Conservation (phyloP, 345 rosid species). For the Trapa bicornis region DNA sequence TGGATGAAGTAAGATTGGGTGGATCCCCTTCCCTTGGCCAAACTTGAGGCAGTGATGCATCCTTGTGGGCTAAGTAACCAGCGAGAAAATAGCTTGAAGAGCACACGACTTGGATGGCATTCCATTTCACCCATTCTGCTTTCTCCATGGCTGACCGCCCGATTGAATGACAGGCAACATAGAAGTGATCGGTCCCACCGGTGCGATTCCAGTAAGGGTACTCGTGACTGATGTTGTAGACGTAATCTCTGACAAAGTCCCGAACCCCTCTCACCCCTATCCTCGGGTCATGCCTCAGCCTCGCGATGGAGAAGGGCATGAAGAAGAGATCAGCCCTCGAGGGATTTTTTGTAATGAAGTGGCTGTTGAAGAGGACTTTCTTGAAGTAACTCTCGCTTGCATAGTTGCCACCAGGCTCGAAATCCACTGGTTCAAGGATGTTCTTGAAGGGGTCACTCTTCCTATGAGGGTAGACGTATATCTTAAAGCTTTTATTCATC, state of each 20-base stretch:
- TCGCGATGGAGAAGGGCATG: slow-evolving; percentile 47
- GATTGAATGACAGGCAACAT: slow-evolving; percentile 49
- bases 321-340: slow-evolving; percentile 38
- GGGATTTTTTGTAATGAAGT: slow-evolving; percentile 37
- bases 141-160: slow-evolving; percentile 42
- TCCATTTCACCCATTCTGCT: slow-evolving; percentile 24
- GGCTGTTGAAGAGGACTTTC: slow-evolving; percentile 37
- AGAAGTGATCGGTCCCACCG: slow-evolving; percentile 54
- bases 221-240: slow-evolving; percentile 28
- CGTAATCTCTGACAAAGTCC: slow-evolving; percentile 31
- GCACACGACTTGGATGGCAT: slow-evolving; percentile 52
- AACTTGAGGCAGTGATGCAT: slow-evolving; percentile 46
- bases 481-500: slow-evolving; percentile 49
- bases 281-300: slow-evolving; percentile 41
- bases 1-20: slow-evolving; percentile 22
- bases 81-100: slow-evolving; percentile 45
- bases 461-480: slow-evolving; percentile 46
- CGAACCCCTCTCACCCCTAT: slow-evolving; percentile 23
- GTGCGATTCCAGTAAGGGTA: slow-evolving; percentile 57
- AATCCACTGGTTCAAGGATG: slow-evolving; percentile 32
- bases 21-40: slow-evolving; percentile 54
- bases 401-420: slow-evolving; percentile 38
- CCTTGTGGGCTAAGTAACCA: slow-evolving; percentile 45
- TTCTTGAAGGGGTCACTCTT: slow-evolving; percentile 30
- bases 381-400: slow-evolving; percentile 55